phyloP scores from a whole-genome alignment of 768 basidiomycete species.

The Lactarius sanguifluus region DNA sequence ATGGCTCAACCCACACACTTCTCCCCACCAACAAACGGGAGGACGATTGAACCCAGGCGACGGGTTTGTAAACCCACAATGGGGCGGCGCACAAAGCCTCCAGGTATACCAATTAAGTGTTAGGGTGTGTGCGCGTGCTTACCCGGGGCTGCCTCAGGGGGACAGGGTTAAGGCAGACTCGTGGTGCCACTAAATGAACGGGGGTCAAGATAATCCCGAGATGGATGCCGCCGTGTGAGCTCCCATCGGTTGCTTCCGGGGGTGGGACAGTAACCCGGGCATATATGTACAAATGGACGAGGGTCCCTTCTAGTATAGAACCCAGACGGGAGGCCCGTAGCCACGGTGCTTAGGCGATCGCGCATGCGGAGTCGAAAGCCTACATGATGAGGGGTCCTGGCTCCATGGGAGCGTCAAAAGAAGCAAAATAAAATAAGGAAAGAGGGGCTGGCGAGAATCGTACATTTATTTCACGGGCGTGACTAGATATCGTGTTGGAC shows the following conservation, averaged over 20 bases:
- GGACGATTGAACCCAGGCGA: constrained; percentile 5
- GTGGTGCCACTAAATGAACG: constrained; percentile 18
- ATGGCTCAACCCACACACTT: constrained; percentile 5
- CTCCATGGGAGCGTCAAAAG: constrained; percentile 3
- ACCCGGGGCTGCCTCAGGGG: constrained; percentile 8
- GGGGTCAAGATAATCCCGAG: constrained; percentile 1
- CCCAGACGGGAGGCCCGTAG: background rate
- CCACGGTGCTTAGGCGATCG: constrained; percentile 20
- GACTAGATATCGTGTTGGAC: background rate
- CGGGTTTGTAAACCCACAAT: constrained; percentile 2
- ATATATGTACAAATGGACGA: constrained; percentile 15
- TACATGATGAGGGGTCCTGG: constrained; percentile 4
- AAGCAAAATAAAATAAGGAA: constrained; percentile 2
- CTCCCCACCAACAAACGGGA: constrained; percentile 2
- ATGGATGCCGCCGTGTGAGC: constrained; percentile 2
- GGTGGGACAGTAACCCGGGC: background rate
- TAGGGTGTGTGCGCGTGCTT: constrained; percentile 1
- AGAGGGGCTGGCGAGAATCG: background rate
- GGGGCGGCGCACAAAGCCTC: constrained; percentile 2
- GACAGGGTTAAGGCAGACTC: constrained; percentile 4
- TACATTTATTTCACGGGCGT: background rate
- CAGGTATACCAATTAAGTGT: constrained; percentile 6
- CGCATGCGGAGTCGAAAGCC: constrained; percentile 13
- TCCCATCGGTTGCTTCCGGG: constrained; percentile 13
- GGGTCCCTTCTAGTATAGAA: constrained; percentile 19